phyloP scores from a whole-genome alignment of 169 alveolate genomes.

The Plasmodium gonderi region DNA sequence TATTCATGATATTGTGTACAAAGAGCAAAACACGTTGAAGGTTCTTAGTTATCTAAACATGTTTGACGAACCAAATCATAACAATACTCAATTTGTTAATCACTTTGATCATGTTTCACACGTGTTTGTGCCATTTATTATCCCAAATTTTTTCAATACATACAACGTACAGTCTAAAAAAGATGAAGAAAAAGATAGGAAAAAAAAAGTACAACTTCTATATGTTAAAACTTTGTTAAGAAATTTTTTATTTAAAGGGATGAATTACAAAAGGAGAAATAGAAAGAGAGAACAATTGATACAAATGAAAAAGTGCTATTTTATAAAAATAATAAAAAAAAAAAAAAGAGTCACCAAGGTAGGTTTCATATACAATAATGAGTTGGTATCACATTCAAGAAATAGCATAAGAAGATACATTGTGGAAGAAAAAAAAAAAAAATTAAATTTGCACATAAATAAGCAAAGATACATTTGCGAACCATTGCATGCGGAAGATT shows the following conservation, averaged over 20 bases:
- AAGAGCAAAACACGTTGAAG: slow-evolving; percentile 32
- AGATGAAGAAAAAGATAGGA: neutral
- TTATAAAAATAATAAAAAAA: neutral
- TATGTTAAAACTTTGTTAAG: neutral
- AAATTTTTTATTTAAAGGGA: neutral
- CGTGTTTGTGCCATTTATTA: slow-evolving; percentile 6
- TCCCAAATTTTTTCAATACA: slow-evolving; percentile 17
- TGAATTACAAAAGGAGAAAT: neutral
- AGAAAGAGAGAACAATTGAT: neutral
- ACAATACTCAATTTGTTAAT: neutral
- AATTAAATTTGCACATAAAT: neutral
- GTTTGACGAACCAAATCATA: neutral
- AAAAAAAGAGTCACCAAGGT: neutral
- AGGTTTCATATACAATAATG: neutral
- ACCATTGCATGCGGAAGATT: neutral
- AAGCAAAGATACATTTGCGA: neutral
- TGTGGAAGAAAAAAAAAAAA: neutral
- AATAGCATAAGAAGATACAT: neutral
- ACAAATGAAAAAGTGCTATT: neutral
- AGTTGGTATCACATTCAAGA: neutral
- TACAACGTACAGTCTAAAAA: neutral
- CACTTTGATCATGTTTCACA: slow-evolving; percentile 10
- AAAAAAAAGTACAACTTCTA: neutral
- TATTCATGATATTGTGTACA: slow-evolving; percentile 13
- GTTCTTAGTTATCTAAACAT: slow-evolving; percentile 10